phyloP scores from a whole-genome alignment of 2,329 filamentous ascomycete species.

The Apiospora sp. region DNA sequence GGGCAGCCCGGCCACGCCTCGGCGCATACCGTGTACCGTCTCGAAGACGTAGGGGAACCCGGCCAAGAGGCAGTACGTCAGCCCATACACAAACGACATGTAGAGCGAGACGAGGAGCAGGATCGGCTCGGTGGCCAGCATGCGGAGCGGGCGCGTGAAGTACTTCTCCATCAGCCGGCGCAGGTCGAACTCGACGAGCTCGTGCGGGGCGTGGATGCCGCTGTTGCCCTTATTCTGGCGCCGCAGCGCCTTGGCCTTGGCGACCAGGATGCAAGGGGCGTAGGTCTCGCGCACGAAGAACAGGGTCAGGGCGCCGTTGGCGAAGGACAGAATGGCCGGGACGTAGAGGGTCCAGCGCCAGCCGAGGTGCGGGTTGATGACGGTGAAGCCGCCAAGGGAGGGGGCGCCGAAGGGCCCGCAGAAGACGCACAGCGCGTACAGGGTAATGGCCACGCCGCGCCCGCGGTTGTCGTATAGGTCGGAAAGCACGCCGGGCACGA shows the following conservation, averaged over 20 bases:
- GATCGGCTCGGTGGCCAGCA: constrained; percentile 25
- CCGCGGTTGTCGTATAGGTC: constrained; percentile 11
- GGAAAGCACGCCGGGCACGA: constrained; percentile 7
- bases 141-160: constrained; percentile 23
- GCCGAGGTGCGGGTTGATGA: neutral
- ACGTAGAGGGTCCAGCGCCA: constrained; percentile 24
- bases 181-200: constrained; percentile 13
- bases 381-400: constrained; percentile 19
- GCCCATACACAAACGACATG: constrained; percentile 23
- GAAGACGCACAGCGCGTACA: constrained; percentile 22
- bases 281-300: constrained; percentile 9
- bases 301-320: constrained; percentile 21
- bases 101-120: constrained; percentile 22
- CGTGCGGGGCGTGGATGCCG: constrained; percentile 1
- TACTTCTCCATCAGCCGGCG: constrained; percentile 20
- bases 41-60: constrained; percentile 25
- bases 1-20: constrained; percentile 2
- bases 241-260: neutral
- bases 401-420: constrained; percentile 18
- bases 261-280: constrained; percentile 16
- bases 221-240: neutral
- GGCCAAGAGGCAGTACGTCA: constrained; percentile 22
- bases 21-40: neutral
- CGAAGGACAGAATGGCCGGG: neutral
- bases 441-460: constrained; percentile 19